A percentile compares a stretch with the other conserved stretches of the same genome.
phyloP scores from a whole-genome alignment of 768 basidiomycete species.

The Boletus tomentosulus region DNA sequence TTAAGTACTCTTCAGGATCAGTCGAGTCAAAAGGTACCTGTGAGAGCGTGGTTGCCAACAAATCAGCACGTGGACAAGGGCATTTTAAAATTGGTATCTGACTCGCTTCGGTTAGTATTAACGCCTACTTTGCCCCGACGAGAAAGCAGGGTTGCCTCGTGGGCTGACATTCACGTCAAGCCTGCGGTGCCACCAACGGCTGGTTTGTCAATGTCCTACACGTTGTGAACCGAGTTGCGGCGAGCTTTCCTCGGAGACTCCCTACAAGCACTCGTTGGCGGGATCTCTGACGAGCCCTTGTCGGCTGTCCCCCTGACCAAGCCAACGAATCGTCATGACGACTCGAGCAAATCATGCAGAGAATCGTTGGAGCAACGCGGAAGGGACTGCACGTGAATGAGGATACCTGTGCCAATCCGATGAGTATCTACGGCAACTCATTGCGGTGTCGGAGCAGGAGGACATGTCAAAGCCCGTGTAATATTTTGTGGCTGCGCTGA shows the following conservation, averaged over 20 bases:
- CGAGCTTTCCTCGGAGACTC: background rate
- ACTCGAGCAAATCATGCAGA: background rate
- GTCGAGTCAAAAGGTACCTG: background rate
- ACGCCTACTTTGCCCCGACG: background rate
- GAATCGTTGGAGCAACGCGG: no score
- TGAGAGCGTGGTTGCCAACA: background rate
- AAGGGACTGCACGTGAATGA: background rate
- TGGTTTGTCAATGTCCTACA: no score
- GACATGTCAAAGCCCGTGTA: background rate
- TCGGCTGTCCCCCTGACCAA: no score
- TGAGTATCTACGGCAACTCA: background rate
- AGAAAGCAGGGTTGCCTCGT: constrained; percentile 21
- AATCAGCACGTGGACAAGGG: background rate
- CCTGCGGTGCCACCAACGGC: no score
- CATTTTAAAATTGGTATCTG: background rate
- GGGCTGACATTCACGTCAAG: background rate
- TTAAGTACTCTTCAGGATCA: no score
- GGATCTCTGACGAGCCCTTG: no score
- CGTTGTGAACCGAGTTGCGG: background rate
- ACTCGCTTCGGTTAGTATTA: background rate
- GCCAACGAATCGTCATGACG: background rate
- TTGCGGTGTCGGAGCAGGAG: background rate
- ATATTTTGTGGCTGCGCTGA: constrained; percentile 1
- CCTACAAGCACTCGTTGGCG: no score
- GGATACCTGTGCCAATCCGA: background rate